Evolutionary conservation across 352 stramenopile species (phyloP), one percentile per base, ranked within the genome.

Genomic region (Phytopythium helicoides): DNA sequence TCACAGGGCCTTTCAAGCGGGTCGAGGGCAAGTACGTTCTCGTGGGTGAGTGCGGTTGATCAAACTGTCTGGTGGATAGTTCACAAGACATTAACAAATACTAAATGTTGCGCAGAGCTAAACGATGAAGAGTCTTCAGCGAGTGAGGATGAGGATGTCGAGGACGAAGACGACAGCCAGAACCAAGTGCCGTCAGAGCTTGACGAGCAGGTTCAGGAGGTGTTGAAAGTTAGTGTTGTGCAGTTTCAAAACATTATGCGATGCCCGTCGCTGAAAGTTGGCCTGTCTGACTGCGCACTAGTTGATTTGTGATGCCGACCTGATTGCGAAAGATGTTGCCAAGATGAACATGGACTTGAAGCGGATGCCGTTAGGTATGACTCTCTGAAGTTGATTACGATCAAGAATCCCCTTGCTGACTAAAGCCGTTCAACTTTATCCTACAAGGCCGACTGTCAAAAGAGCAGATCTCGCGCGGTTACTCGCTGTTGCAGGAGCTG

Each of bases 11-110:
- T 0, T 90, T 90, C 41, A 65, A 74, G 40, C 72, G 59, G 34
- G 62, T 83, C 15, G 42, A 57, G 10, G 63, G 71, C 6, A 86
- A 86, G 65, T 90, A 88, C 48, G 72, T 83, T 18, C 71, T 90
- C 6, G 75, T 90, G 33, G 79, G 79, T 89, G 35, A 47, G 65
- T 64, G 5, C 23, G 22, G 3, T 1, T 33, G 25, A 10, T 14
- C 11, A 18, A 14, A 18, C 18, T 38, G 6, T 5, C 15, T 21
- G 52, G 19, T 4, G 16, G 11, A 12, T 3, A 22, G 18, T 22
- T 37, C 2, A 39, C 22, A 6, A 36, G 28, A 28, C 7, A 18
- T 44, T 15, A 33, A 9, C 18, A 40, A 10, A 14, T 39, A 35
- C 19, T n/a, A n/a, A n/a, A 34, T 12, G 28, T 22, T 10, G 2